Evolutionary conservation across 345 rosid species (phyloP).

Genomic region (Noccaea bulbosa): DNA sequence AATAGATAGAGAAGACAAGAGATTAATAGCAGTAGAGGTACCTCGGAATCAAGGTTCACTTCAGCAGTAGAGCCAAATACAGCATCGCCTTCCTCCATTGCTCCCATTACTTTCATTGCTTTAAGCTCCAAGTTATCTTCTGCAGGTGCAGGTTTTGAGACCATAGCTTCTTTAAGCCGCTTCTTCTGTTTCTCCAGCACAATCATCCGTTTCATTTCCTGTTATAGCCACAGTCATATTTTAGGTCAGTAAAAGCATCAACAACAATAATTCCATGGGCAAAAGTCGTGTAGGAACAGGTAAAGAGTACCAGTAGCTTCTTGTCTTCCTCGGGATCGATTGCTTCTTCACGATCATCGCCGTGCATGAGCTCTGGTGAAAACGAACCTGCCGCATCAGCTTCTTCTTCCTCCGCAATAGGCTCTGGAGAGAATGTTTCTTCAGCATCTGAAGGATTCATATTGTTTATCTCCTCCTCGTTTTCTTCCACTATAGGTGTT

Average conservation of each 20-base stretch:
- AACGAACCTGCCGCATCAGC: constrained; percentile 69
- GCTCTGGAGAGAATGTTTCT: constrained; percentile 68
- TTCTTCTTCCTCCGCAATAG: constrained; percentile 56
- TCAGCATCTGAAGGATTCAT: constrained; percentile 51
- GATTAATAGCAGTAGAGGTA: background rate
- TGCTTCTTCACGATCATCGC: constrained; percentile 85
- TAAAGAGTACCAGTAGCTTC: constrained; percentile 64
- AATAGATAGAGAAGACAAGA: background rate
- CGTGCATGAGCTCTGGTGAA: constrained; percentile 87
- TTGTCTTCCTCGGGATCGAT: constrained; percentile 94
- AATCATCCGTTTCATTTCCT: constrained; percentile 73
- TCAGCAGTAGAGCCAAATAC: constrained; percentile 91
- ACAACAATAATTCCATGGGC: background rate
- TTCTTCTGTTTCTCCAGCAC: constrained; percentile 77
- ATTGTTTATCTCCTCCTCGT: constrained; percentile 55
- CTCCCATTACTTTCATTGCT: constrained; percentile 95
- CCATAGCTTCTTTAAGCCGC: constrained; percentile 71
- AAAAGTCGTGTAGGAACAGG: constrained; percentile 4
- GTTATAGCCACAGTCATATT: constrained; percentile 32
- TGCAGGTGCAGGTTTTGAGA: constrained; percentile 65
- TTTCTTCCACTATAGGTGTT: constrained; percentile 55
- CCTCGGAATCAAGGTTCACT: constrained; percentile 93
- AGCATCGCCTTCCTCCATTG: constrained; percentile 96
- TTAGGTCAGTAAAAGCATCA: constrained; percentile 25
- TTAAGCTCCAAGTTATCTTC: constrained; percentile 87